Base-by-base conservation (phyloP, 1,139 yeast genomes). In the Pichia sp. region DNA sequence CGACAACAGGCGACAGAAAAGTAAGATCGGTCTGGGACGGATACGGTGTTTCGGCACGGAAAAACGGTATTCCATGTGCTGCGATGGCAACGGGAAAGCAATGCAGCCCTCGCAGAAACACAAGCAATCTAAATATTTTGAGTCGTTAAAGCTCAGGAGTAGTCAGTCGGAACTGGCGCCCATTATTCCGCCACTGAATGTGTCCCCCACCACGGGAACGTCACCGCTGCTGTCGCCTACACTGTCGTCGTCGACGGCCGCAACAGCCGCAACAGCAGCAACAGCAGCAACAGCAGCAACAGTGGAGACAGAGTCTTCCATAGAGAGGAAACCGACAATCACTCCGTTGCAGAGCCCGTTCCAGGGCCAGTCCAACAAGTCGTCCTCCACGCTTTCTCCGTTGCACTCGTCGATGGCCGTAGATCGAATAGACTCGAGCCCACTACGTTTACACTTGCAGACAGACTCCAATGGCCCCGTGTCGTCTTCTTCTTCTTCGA, bases 121-220 rank as follows among this genome's bases (percentile, higher is more conserved):
- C 30, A 55, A 53, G 32, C 56, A 55, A 13, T 55, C 57, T 10
- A 31, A 38, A n/a, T 55, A 55, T 36, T 55, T 55, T 29, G 44
- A 54, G 30, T 38, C 53, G 15, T 40, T 54, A 7, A 41, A 47
- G 16, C 8, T 32, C 36, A 34, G 36, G n/a, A 23, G 13, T 7
- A 36, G 11, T 47, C 8, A 29, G 8, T 29, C 47, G 8, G 46
- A 43, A 5, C 23, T 19, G 32, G 5, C 45, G 38, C 19, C 30
- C 47, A 26, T 26, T 44, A 15, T 13, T 10, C 38, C 11, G 8
- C 38, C 38, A 3, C 38, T 34, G 11, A 34, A 34, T 13, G 38
- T 34, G 38, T 34, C 38, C 5, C 38, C 38, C n/a, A 13, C 38
- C 6, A 34, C 38, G n/a, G n/a, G 11, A 34, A 8, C 11, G n/a